These are phyloP conservation scores for Solanum hybrid DNA, from an alignment of 305 asterid genomes.

Conservation along the genomic window DNA sequence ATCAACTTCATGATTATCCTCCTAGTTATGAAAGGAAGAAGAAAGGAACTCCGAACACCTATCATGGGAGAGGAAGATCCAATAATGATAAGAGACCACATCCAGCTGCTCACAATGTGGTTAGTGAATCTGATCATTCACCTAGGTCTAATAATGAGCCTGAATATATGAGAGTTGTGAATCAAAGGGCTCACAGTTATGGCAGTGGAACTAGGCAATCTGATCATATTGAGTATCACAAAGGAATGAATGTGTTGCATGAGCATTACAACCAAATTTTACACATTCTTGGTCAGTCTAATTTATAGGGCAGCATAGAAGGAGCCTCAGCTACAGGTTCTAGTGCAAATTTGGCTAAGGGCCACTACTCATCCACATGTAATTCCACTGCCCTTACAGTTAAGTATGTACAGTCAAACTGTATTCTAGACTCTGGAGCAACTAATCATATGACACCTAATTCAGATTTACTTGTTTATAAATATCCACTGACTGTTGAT, in stretches of 20 bases:
- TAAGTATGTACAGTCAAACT: no score
- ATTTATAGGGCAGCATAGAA: neutral
- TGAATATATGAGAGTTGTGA: neutral
- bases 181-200: neutral
- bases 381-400: no score
- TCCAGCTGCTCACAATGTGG: neutral
- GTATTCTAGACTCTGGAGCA: neutral
- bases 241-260: neutral
- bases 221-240: neutral
- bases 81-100: neutral
- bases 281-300: neutral
- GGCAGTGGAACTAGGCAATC: neutral
- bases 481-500: no score
- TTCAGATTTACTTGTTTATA: no score
- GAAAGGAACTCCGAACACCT: neutral
- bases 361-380: neutral
- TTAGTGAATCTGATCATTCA: neutral
- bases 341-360: neutral
- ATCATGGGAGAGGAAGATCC: neutral
- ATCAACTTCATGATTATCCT: neutral
- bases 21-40: neutral
- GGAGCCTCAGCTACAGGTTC: neutral
- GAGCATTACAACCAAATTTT: neutral
- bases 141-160: neutral
- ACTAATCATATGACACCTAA: neutral